Base-by-base conservation (phyloP, 2,329 filamentous ascomycete genomes). In the Ceratocystis colombiana region DNA sequence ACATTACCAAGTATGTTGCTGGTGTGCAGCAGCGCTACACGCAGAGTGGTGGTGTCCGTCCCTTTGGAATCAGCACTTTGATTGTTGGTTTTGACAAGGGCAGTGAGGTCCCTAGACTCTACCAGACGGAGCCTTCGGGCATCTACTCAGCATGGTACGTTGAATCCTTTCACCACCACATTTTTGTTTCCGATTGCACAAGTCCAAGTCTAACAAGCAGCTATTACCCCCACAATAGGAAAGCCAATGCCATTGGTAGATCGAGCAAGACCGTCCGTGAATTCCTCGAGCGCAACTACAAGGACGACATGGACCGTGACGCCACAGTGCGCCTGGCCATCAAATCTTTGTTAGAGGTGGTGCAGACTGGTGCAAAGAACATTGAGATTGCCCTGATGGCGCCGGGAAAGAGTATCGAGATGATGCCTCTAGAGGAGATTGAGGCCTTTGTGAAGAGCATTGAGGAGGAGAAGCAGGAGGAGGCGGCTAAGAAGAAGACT, bases 381-480 rank as follows among this genome's bases (percentile, higher is more conserved):
- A 99, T 99, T 73, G 94, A 99, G 80, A 97, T 99, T 73, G 94
- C 95, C 67, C 87, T 99, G 74, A 96, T 97, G 91, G 89, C 90
- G 6, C 92, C 94, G 5, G 92, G 90, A 64, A 91, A 96, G 81
- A 77, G 83, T 17, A 85, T 99, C 70, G 92, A 97, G 81, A 92
- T 96, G 86, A 83, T 99, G 71, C 90, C 91, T 1, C 88, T 93
- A 41, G 93, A 97, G 76, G 90, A 96, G 73, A 99, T 99, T 73
- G 94, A 99, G 81, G 84, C 85, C 72, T 96, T 96, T 74, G 95
- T 99, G 74, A 97, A 97, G 86, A 94, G 86, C 77, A 99, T 99
- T 76, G 96, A 99, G 81, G 89, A 92, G 73, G 95, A 99, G 84
- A 99, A 99, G 84, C 92, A 96, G 75, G 94, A 97, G 77, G 94